A percentile compares a stretch with the other conserved stretches of the same genome.
These are phyloP conservation scores for Acanthochlamys bracteata DNA, from an alignment of 106 monocot genomes.

Conservation along the genomic window DNA sequence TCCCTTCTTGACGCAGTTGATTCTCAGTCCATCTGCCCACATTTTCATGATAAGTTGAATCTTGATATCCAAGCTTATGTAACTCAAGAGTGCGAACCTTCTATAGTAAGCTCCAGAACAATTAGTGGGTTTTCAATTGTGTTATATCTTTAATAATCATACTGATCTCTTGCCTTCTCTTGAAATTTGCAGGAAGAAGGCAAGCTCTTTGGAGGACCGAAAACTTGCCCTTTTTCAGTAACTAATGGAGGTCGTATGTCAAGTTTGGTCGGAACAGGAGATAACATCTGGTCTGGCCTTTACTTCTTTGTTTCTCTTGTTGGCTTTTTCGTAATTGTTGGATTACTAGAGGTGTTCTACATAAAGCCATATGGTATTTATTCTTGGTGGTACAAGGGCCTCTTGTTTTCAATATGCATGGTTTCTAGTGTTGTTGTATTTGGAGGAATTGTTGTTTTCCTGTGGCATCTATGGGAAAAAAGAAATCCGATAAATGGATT, in stretches of 20 bases:
- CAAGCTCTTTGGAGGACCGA: constrained; percentile 7
- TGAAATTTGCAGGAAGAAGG: constrained; percentile 66
- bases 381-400: constrained; percentile 70
- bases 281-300: constrained; percentile 53
- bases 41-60: constrained; percentile 42
- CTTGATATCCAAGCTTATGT: constrained; percentile 75
- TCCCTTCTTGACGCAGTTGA: constrained; percentile 65
- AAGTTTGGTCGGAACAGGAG: constrained; percentile 72
- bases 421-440: constrained; percentile 42
- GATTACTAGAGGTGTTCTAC: constrained; percentile 45
- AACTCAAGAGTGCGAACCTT: constrained; percentile 70
- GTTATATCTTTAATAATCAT: background rate
- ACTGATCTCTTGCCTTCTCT: background rate
- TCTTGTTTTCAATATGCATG: constrained; percentile 60
- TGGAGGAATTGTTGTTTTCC: constrained; percentile 49
- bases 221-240: constrained; percentile 13
- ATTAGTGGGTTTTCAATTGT: background rate
- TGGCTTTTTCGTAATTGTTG: constrained; percentile 49
- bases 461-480: constrained; percentile 54
- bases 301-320: constrained; percentile 51
- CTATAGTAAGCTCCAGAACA: constrained; percentile 36
- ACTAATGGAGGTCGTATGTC: constrained; percentile 44
- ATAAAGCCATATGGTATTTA: constrained; percentile 29
- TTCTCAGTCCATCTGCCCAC: constrained; percentile 35
- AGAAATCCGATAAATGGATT: constrained; percentile 11